Evolutionary conservation across 2,329 filamentous ascomycete species (phyloP), one percentile per base, ranked within the genome.

Genomic region (Pyrenochaeta sp.): DNA sequence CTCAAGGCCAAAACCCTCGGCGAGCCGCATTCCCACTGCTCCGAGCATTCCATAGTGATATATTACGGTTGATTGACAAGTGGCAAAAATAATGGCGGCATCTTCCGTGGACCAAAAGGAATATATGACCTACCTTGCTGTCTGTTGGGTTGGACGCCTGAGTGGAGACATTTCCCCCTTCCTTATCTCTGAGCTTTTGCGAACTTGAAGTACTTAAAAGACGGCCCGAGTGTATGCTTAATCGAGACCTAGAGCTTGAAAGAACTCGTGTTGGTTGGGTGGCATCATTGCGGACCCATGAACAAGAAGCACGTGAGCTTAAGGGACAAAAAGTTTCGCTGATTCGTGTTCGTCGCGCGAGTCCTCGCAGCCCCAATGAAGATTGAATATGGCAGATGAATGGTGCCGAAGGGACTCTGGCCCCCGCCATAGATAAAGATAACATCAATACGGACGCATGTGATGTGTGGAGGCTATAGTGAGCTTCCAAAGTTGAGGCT

Each of bases 221-320:
- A 23, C 56, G 36, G 31, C 37, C 27, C 29, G 30, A 44, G 20
- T 58, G 36, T 27, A 56, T 33, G 45, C 27, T 30, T 33, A 12
- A 44, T 18, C 43, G 58, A 36, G 36, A 27, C 27, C 35, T 59
- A 21, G 33, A 9, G 17, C 30, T 30, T 35, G 51, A 23, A 3
- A 45, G 7, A 11, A 30, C 29, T 45, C 48, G 53, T 30, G 27
- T 47, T 49, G 33, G 31, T 32, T 36, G 45, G 36, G 9, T 45
- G 40, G 45, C 49, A 50, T 54, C 49, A 48, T 60, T 51, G 33
- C 41, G 51, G 10, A 50, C 31, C 64, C 60, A 67, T 46, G 58
- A 65, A 54, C 49, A 66, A 2, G 58, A 67, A 45, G 70, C 71
- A 74, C 70, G 70, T 74, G 71, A 73, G 63, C 39, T 49, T 5